Percentiles rank a stretch among this genome's conserved stretches.
Evolutionary conservation across 257 asterid species (phyloP).

Genomic region (Catharanthus roseus): DNA sequence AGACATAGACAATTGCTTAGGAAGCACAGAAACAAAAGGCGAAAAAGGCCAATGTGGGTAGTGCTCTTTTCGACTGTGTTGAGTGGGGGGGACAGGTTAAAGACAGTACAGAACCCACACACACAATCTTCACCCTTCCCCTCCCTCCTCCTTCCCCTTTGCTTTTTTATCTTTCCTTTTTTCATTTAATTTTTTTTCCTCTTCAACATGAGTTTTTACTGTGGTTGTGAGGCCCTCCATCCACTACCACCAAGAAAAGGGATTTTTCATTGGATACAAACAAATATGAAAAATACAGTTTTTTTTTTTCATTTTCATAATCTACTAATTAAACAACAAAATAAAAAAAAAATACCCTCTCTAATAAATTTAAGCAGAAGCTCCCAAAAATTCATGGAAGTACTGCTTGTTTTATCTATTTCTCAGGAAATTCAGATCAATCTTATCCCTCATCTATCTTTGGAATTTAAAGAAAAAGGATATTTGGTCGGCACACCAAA

Average conservation of each 20-base stretch:
- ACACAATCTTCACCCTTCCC: constrained; percentile 2
- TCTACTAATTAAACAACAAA: too few relatives aligned
- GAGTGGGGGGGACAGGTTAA: constrained; percentile 93
- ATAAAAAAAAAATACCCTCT: not conserved
- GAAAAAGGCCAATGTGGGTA: constrained; percentile 58
- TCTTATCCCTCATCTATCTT: not conserved
- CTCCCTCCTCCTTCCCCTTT: constrained; percentile 34
- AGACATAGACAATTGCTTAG: constrained; percentile 86
- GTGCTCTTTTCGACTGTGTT: constrained; percentile 75
- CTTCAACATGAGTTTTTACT: not conserved
- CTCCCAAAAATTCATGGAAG: not conserved
- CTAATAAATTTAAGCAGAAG: not conserved
- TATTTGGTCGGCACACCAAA: constrained; percentile 4
- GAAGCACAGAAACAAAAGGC: constrained; percentile 68
- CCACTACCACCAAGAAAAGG: constrained; percentile 38
- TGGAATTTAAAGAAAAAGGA: not conserved
- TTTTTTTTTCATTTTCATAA: too few relatives aligned
- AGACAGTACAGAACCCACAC: constrained; percentile 95
- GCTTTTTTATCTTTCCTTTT: constrained; percentile 28
- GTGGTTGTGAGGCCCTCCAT: constrained; percentile 31
- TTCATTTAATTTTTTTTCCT: not conserved
- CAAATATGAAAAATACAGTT: constrained; percentile 18
- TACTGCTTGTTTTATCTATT: not conserved
- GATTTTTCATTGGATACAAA: constrained; percentile 40
- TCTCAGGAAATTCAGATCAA: not conserved